These are phyloP conservation scores for Alternaria ethzedia DNA, from an alignment of 2,329 filamentous ascomycete species.

Conservation along the genomic window DNA sequence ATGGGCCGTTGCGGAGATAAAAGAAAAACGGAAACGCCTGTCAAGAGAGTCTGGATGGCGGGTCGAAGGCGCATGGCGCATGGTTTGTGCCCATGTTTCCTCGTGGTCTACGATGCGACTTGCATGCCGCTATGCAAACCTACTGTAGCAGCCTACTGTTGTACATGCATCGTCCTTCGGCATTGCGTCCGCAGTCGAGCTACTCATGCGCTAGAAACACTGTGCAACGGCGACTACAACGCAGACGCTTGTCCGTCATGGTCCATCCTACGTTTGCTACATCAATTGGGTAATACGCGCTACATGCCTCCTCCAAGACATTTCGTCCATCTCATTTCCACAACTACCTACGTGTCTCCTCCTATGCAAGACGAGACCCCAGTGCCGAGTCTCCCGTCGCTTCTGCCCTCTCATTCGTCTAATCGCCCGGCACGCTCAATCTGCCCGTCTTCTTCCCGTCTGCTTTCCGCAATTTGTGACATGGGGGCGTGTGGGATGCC, in stretches of 20 bases:
- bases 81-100: not conserved
- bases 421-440: conserved; percentile 12
- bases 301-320: not conserved
- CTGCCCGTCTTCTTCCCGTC: conserved; percentile 1
- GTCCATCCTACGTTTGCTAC: not conserved
- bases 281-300: not conserved
- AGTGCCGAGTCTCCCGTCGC: conserved; percentile 13
- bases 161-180: not conserved
- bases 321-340: conserved; percentile 1
- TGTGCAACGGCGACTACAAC: not conserved
- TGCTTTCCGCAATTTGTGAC: conserved; percentile 8
- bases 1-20: conserved; percentile 2
- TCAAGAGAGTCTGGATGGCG: conserved; percentile 3
- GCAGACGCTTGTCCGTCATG: not conserved
- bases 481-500: conserved; percentile 10
- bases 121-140: conserved; percentile 8
- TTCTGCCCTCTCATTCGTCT: conserved; percentile 15
- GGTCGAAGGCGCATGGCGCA: conserved; percentile 13
- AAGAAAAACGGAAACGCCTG: not conserved
- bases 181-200: not conserved
- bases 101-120: conserved; percentile 6
- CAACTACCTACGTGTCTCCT: conserved; percentile 15
- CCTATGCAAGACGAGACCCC: conserved; percentile 14
- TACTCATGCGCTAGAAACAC: not conserved
- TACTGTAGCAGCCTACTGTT: not conserved